Conservation (phyloP, 179 eudicot species). For the Patellifolia procumbens region DNA sequence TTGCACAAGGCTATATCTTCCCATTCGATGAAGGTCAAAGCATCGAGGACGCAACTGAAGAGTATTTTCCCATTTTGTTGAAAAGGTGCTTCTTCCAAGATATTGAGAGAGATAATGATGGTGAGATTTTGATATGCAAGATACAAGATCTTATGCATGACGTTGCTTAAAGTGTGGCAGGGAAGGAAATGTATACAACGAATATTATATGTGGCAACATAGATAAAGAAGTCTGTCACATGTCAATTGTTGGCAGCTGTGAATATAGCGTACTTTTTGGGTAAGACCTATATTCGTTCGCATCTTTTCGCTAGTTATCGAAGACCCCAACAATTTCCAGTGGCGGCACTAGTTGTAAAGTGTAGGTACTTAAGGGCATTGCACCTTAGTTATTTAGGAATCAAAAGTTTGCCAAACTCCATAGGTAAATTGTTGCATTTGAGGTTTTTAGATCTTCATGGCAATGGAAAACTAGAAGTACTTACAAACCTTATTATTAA, state of each 20-base stretch:
- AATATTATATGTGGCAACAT: neutral
- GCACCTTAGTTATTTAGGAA: neutral
- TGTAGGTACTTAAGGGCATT: neutral
- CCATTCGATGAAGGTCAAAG: neutral
- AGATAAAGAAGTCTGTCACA: neutral
- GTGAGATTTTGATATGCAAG: neutral
- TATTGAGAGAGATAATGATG: neutral
- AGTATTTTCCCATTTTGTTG: neutral
- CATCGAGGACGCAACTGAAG: neutral
- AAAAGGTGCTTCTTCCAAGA: neutral
- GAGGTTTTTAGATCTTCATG: slow-evolving; percentile 12
- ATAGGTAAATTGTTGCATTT: slow-evolving; percentile 16
- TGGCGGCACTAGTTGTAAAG: neutral
- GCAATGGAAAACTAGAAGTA: neutral
- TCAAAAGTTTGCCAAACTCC: slow-evolving; percentile 5
- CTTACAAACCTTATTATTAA: neutral
- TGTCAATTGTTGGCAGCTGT: neutral
- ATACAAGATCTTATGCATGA: neutral
- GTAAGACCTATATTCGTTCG: neutral
- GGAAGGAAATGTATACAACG: neutral
- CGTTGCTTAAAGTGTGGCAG: neutral
- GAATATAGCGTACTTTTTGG: neutral
- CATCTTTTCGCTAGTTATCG: neutral
- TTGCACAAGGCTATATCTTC: neutral
- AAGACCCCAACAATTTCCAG: too few species aligned